phyloP scores from a whole-genome alignment of 2,329 filamentous ascomycete species.

The Albophoma yamanashiensis region DNA sequence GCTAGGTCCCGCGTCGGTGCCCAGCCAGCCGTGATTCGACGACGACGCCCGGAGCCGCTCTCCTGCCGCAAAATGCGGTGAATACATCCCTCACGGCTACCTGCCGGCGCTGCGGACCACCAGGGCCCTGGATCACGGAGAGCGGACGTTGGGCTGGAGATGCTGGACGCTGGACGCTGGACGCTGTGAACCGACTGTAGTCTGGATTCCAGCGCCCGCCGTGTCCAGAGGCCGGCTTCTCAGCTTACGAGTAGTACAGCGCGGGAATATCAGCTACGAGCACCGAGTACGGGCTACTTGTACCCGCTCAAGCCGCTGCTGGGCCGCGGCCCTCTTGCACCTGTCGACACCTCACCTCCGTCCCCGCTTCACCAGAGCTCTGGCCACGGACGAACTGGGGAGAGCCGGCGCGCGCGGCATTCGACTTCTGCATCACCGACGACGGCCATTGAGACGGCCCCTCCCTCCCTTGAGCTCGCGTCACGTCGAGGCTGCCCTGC shows the following conservation, averaged over 20 bases:
- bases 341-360: background rate
- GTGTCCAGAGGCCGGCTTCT: background rate
- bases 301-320: background rate
- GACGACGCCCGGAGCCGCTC: background rate
- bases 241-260: background rate
- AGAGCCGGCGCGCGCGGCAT: background rate
- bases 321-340: background rate
- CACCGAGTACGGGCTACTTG: background rate
- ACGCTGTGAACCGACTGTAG: background rate
- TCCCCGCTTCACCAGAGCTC: background rate
- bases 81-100: background rate
- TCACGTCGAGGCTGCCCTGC: background rate
- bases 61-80: conserved; percentile 5
- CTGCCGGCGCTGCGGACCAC: background rate
- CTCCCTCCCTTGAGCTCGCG: background rate
- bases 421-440: background rate
- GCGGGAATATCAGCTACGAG: background rate
- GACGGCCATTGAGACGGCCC: background rate
- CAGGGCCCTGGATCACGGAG: background rate
- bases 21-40: conserved; percentile 5
- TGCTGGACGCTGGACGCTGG: no score
- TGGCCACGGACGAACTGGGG: background rate
- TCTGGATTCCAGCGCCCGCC: background rate
- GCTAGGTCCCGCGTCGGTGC: background rate
- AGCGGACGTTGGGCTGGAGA: no score